These are phyloP conservation scores for Trichoderma lentiforme DNA, from an alignment of 2,329 filamentous ascomycete genomes.

Conservation along the genomic window DNA sequence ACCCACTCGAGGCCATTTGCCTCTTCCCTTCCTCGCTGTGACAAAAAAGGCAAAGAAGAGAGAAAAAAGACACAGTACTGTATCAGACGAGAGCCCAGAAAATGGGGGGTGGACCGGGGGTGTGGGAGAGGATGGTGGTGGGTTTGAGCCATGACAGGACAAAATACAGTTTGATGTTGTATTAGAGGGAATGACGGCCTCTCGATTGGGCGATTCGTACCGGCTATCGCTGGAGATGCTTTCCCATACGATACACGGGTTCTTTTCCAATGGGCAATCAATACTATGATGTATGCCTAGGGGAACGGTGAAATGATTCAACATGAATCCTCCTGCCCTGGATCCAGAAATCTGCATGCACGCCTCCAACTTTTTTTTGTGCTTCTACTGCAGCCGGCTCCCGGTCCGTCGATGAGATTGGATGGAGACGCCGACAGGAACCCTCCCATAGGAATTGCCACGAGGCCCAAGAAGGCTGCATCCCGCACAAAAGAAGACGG, in stretches of 20 bases:
- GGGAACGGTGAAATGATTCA: not conserved
- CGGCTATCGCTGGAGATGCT: not conserved
- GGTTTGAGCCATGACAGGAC: not conserved
- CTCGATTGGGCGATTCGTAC: not conserved
- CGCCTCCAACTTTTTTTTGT: not conserved
- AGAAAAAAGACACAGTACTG: not conserved
- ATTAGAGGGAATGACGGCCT: not conserved
- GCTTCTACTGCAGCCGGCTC: not conserved
- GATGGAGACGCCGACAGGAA: conserved; percentile 15
- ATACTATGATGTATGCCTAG: not conserved
- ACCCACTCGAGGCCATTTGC: not conserved
- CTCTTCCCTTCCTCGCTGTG: not conserved
- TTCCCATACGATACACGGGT: too few relatives aligned
- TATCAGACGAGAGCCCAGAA: not conserved
- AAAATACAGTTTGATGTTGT: not conserved
- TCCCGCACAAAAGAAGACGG: not conserved
- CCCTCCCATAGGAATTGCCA: conserved; percentile 1
- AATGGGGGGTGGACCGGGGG: not conserved
- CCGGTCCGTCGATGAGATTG: conserved; percentile 13
- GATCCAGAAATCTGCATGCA: not conserved
- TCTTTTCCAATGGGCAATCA: not conserved
- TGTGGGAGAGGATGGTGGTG: not conserved
- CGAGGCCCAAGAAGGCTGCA: conserved; percentile 2
- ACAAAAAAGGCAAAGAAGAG: not conserved
- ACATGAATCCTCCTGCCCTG: not conserved